A percentile compares a stretch with the other conserved stretches of the same genome.
phyloP scores from a whole-genome alignment of 805 yeast genomes.

The Hanseniaspora lindneri region DNA sequence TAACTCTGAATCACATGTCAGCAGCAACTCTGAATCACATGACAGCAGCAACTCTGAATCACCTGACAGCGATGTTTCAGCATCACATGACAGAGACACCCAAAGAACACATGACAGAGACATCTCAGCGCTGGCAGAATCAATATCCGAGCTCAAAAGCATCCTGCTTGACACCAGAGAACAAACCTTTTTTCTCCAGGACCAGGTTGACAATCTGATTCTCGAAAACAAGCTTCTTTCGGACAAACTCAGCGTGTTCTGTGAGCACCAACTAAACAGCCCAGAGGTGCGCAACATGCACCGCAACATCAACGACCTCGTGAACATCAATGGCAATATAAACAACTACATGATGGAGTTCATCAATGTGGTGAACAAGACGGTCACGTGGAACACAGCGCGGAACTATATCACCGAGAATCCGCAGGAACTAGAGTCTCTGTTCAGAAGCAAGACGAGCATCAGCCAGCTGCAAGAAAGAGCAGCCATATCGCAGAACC shows the following conservation, averaged over 20 bases:
- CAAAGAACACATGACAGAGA: background rate
- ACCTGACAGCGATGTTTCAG: too few relatives aligned
- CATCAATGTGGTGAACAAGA: slow-evolving; percentile 12
- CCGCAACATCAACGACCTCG: background rate
- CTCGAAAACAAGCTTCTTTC: background rate
- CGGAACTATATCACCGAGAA: slow-evolving; percentile 11
- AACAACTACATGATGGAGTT: slow-evolving; percentile 13
- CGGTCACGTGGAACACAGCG: slow-evolving; percentile 11
- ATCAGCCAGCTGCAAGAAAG: background rate
- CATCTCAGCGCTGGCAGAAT: background rate
- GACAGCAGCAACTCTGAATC: too few relatives aligned
- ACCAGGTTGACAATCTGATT: background rate
- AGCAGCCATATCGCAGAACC: background rate
- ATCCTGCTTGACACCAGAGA: background rate
- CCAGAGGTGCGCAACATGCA: background rate
- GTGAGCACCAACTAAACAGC: background rate
- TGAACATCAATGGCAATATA: slow-evolving; percentile 5
- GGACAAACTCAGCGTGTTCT: background rate
- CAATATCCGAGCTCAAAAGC: background rate
- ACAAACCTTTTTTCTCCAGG: background rate
- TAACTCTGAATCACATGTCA: background rate
- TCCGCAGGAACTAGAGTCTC: slow-evolving; percentile 11
- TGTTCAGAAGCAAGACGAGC: background rate
- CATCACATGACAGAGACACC: too few relatives aligned
- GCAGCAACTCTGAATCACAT: too few relatives aligned